A percentile compares a stretch with the other conserved stretches of the same genome.
phyloP scores from a whole-genome alignment of 306 rosid genomes.

The Rubus parviflorus region DNA sequence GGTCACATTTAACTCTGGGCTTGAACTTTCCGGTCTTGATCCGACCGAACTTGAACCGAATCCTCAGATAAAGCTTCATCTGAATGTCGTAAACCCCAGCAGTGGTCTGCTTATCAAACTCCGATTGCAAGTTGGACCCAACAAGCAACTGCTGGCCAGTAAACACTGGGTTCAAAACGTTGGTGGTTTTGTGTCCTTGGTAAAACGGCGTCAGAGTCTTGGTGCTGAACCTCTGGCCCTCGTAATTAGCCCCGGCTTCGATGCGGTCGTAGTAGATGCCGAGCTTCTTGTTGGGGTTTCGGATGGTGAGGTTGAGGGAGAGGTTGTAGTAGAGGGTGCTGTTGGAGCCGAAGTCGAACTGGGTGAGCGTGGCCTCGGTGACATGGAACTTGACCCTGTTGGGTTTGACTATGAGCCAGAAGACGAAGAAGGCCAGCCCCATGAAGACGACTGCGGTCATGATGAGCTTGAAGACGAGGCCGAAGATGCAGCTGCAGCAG shows the following conservation, averaged over 20 bases:
- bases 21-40: slow-evolving; percentile 48
- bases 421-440: slow-evolving; percentile 37
- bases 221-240: slow-evolving; percentile 37
- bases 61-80: slow-evolving; percentile 52
- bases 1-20: slow-evolving; percentile 57
- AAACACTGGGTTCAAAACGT: slow-evolving; percentile 33
- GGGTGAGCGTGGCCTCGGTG: slow-evolving; percentile 52
- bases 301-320: slow-evolving; percentile 38
- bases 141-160: slow-evolving; percentile 37
- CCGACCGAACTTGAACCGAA: slow-evolving; percentile 53
- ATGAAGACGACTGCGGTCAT: slow-evolving; percentile 26
- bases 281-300: slow-evolving; percentile 66
- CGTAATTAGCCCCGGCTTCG: slow-evolving; percentile 50
- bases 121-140: slow-evolving; percentile 16
- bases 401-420: slow-evolving; percentile 55
- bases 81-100: slow-evolving; percentile 45
- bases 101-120: slow-evolving; percentile 35
- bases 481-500: slow-evolving; percentile 46
- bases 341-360: slow-evolving; percentile 40
- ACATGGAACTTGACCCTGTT: slow-evolving; percentile 47
- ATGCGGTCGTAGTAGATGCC: slow-evolving; percentile 69
- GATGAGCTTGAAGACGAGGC: slow-evolving; percentile 40
- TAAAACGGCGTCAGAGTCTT: slow-evolving; percentile 36
- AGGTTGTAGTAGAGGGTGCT: slow-evolving; percentile 34
- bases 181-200: slow-evolving; percentile 68